Percentiles rank a stretch among this genome's conserved stretches.
Evolutionary conservation across 306 rosid genomes (phyloP).

Genomic region (Pyrus communis): DNA sequence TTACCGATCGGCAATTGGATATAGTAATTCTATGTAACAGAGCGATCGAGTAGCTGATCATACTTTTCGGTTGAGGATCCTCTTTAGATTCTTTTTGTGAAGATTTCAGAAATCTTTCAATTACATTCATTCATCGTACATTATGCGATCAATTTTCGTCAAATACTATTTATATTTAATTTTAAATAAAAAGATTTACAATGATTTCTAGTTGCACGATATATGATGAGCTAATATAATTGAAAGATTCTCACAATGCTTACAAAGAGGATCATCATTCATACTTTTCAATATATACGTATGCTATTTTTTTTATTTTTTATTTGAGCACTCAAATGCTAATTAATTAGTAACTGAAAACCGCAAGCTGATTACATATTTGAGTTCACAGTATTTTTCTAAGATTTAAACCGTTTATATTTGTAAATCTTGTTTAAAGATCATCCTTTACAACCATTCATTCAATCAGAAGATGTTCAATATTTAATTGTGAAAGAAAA

Average conservation of each 20-base stretch:
- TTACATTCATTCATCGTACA: rapidly evolving
- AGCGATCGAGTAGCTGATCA: background rate
- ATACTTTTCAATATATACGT: background rate
- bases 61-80: no score
- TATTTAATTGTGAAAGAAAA: no score
- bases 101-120: rapidly evolving
- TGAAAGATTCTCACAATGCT: rapidly evolving
- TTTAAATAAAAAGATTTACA: no score
- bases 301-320: no score
- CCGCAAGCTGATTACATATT: background rate
- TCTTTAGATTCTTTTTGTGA: background rate
- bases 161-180: no score
- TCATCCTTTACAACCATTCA: background rate
- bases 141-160: rapidly evolving
- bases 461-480: no score
- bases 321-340: background rate
- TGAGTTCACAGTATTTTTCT: background rate
- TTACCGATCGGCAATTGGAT: background rate
- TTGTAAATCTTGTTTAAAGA: background rate
- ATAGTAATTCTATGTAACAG: background rate
- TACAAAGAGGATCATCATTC: no score
- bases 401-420: background rate
- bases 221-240: no score
- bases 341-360: background rate
- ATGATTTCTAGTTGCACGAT: rapidly evolving